These are phyloP conservation scores for Hyaloperonospora arabidopsidis DNA, from an alignment of 352 stramenopile genomes.

Conservation along the genomic window DNA sequence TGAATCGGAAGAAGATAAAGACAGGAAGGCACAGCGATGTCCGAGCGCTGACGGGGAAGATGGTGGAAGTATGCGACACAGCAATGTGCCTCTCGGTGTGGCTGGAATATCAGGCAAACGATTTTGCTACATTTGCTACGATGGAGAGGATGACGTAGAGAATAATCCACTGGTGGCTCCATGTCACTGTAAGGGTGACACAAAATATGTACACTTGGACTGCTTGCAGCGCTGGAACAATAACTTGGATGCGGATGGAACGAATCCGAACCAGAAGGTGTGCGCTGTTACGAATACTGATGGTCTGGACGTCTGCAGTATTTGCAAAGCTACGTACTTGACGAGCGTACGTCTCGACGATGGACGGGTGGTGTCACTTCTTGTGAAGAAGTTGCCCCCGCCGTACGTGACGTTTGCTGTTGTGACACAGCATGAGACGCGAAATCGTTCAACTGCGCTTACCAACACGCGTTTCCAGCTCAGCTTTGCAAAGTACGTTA, in stretches of 20 bases:
- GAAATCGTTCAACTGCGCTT: constrained; percentile 70
- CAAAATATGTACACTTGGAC: constrained; percentile 88
- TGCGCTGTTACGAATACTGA: constrained; percentile 87
- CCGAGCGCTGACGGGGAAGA: constrained; percentile 14
- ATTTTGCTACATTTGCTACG: constrained; percentile 92
- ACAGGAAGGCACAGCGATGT: constrained; percentile 28
- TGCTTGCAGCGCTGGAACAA: constrained; percentile 91
- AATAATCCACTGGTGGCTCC: constrained; percentile 86
- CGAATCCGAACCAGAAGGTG: constrained; percentile 81
- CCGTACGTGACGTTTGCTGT: constrained; percentile 89
- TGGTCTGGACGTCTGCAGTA: constrained; percentile 82
- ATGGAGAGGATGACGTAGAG: constrained; percentile 77
- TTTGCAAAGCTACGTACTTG: constrained; percentile 89
- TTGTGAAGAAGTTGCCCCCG: constrained; percentile 79
- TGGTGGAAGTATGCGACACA: constrained; percentile 8
- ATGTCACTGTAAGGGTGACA: constrained; percentile 89
- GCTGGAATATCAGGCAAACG: constrained; percentile 38
- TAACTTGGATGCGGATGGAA: constrained; percentile 69
- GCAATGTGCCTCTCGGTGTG: constrained; percentile 36
- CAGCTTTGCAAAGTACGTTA: constrained; percentile 82
- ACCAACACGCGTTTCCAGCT: constrained; percentile 90
- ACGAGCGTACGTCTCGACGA: constrained; percentile 84
- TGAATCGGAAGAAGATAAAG: constrained; percentile 75
- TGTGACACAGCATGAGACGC: constrained; percentile 84
- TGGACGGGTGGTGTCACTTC: constrained; percentile 76